Conservation (phyloP, 2,329 filamentous ascomycete genomes). For the Monilinia laxa region DNA sequence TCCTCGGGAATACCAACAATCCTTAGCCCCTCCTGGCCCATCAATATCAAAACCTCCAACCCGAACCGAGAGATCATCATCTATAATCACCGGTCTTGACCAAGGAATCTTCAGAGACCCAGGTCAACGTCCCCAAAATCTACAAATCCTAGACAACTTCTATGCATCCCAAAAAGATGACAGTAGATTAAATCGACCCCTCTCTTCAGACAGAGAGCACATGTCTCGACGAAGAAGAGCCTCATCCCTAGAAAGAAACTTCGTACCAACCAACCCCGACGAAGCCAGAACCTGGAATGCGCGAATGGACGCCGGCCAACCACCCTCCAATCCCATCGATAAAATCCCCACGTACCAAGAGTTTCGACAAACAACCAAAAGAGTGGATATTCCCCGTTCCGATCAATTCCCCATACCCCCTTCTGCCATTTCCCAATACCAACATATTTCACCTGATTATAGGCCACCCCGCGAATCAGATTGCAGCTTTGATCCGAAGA, state of each 20-base stretch:
- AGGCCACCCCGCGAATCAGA: background rate
- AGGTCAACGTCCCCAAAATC: background rate
- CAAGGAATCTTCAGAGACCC: background rate
- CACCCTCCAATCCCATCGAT: background rate
- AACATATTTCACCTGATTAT: background rate
- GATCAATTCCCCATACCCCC: background rate
- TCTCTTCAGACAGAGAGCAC: background rate
- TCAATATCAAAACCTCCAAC: background rate
- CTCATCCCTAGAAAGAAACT: background rate
- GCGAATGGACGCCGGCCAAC: background rate
- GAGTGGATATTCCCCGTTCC: background rate
- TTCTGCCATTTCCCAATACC: background rate
- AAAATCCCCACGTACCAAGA: background rate
- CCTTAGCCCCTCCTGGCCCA: background rate
- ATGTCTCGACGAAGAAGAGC: background rate
- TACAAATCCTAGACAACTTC: background rate
- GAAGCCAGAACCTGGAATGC: background rate
- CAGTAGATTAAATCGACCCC: background rate
- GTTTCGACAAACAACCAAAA: background rate
- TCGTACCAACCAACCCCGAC: background rate
- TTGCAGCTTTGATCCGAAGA: background rate
- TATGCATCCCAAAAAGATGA: slow-evolving; percentile 13
- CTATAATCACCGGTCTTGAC: background rate
- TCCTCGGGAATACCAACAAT: background rate
- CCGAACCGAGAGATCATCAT: background rate